Evolutionary conservation across 768 basidiomycete genomes (phyloP).

Genomic region (Lactarius deliciosus): DNA sequence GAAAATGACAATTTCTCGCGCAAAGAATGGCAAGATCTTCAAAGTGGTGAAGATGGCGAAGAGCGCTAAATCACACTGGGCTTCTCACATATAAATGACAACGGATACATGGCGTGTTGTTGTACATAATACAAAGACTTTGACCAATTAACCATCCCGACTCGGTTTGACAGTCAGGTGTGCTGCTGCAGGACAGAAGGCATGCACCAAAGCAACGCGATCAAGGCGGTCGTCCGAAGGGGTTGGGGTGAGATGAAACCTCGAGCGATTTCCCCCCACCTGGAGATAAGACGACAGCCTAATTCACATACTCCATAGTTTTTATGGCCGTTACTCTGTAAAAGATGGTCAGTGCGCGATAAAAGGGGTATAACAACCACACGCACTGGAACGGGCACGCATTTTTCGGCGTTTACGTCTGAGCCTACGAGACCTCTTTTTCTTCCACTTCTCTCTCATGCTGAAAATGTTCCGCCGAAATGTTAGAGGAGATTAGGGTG

Average conservation of each 20-base stretch:
- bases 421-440: slow-evolving; percentile 91
- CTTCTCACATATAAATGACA: slow-evolving; percentile 20
- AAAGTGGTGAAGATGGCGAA: neutral
- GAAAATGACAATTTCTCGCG: neutral
- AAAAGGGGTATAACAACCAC: neutral
- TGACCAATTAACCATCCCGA: slow-evolving; percentile 29
- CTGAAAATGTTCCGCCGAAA: slow-evolving; percentile 35
- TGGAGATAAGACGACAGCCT: slow-evolving; percentile 3
- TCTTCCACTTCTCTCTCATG: slow-evolving; percentile 98
- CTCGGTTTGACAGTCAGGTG: slow-evolving; percentile 28
- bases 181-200: slow-evolving; percentile 15
- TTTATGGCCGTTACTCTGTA: slow-evolving; percentile 38
- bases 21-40: slow-evolving; percentile 1
- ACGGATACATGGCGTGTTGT: slow-evolving; percentile 15
- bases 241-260: slow-evolving; percentile 3
- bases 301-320: slow-evolving; percentile 22
- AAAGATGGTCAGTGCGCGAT: slow-evolving; percentile 9
- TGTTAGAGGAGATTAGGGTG: neutral
- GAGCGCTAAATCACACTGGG: neutral
- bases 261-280: neutral
- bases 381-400: slow-evolving; percentile 91
- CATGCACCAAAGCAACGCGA: slow-evolving; percentile 20
- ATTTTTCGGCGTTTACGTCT: slow-evolving; percentile 95
- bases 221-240: slow-evolving; percentile 8
- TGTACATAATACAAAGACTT: slow-evolving; percentile 25